Percentiles rank a stretch among this genome's conserved stretches.
Conservation (phyloP, 768 basidiomycete species). For the Lactarius evosmus region DNA sequence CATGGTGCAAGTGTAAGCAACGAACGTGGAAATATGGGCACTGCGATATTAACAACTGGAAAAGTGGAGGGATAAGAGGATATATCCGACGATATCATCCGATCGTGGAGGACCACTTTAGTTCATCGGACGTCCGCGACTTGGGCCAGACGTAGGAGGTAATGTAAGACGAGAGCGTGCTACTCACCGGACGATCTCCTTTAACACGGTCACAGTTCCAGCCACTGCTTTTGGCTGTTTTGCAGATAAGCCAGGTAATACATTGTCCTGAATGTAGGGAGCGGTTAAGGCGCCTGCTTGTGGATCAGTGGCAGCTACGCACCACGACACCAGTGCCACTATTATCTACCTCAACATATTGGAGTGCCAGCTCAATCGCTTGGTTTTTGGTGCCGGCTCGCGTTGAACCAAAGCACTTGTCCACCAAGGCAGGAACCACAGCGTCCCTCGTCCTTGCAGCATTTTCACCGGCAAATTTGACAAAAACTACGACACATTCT, state of each 20-base stretch:
- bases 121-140: background rate
- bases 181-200: constrained; percentile 79
- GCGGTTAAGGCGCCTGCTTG: constrained; percentile 15
- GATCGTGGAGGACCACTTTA: background rate
- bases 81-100: background rate
- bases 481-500: constrained; percentile 79
- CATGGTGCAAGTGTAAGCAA: background rate
- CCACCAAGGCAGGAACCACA: constrained; percentile 88
- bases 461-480: constrained; percentile 90
- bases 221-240: constrained; percentile 96
- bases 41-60: background rate
- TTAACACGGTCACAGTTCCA: constrained; percentile 70
- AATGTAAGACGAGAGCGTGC: background rate
- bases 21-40: background rate
- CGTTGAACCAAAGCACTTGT: constrained; percentile 92
- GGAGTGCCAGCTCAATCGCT: constrained; percentile 77
- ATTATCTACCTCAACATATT: constrained; percentile 95
- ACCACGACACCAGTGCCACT: constrained; percentile 84
- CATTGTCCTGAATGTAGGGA: constrained; percentile 42
- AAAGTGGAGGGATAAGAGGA: background rate
- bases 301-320: constrained; percentile 40
- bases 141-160: background rate
- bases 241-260: constrained; percentile 79
- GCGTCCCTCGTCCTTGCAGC: constrained; percentile 75
- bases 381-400: constrained; percentile 88